Base-by-base conservation (phyloP, 1,284 basidiomycete genomes). In the Stereum hirsutum region DNA sequence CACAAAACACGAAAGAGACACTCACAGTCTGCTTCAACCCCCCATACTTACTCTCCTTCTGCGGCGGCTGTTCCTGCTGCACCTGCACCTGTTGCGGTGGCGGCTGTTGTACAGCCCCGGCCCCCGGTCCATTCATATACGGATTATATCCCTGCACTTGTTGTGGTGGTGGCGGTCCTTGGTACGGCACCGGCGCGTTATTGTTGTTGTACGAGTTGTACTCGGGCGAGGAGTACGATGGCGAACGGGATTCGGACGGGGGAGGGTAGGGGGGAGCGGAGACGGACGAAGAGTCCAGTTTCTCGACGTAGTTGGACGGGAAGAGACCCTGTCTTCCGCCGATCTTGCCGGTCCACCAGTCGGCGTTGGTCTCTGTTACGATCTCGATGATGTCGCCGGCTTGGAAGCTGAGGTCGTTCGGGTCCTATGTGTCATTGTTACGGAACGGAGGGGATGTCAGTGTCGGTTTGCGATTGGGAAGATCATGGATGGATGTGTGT, bases 281-380 rank as follows among this genome's bases (percentile, higher is more conserved):
- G 28, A 15, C 3, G 28, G 12, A 12, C n/a, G n/a, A n/a, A 2
- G 49, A 39, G 43, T 56, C 57, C 27, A 74, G 52, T 53, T 70
- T 75, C 59, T 79, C 73, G 31, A 81, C 78, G 45, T 81, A 64
- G 51, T 74, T 77, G 26, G 76, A 66, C 21, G 77, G 82, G 58
- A 86, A 82, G 25, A 84, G 61, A 1, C 78, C 82, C 49, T 77
- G 69, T 46, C 60, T 68, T 14, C 80, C 81, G 27, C 71, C 68
- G 43, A 65, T 53, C 41, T 60, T 63, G n/a, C 78, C 78, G 33
- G 67, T 74, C 78, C 78, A 81, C 79, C 79, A 81, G 50, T 81
- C 78, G 0, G 59, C 48, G 46, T 81, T 81, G n/a, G 69, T 75
- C 54, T 80, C 74, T 27, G 71, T 69, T 25, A 73, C 56, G 31